phyloP scores from a whole-genome alignment of 805 yeast species.

The Kodamaea jinghongensis region DNA sequence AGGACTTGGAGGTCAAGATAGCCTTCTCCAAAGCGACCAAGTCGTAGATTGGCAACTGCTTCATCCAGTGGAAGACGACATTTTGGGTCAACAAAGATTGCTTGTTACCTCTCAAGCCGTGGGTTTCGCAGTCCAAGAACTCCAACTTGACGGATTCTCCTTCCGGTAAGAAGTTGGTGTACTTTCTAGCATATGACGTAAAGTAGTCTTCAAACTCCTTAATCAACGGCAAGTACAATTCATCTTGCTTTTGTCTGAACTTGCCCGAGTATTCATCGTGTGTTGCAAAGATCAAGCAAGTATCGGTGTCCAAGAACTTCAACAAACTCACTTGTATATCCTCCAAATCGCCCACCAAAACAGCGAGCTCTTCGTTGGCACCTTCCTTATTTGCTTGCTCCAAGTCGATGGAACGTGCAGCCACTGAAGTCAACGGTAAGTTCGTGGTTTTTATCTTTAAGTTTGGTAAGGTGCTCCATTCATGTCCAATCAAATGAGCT shows the following conservation, averaged over 20 bases:
- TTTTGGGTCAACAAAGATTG: constrained; percentile 60
- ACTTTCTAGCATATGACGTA: constrained; percentile 34
- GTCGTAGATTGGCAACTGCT: constrained; percentile 65
- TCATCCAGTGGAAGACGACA: constrained; percentile 65
- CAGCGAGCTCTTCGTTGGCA: constrained; percentile 43
- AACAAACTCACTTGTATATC: constrained; percentile 60
- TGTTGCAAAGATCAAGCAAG: constrained; percentile 85
- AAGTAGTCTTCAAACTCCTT: constrained; percentile 61
- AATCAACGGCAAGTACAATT: constrained; percentile 72
- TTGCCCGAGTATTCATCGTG: constrained; percentile 76
- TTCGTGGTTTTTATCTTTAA: constrained; percentile 69
- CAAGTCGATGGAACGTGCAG: constrained; percentile 84
- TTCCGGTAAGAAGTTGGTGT: constrained; percentile 23
- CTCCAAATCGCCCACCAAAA: constrained; percentile 61
- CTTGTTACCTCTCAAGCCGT: constrained; percentile 77
- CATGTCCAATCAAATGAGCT: constrained; percentile 77
- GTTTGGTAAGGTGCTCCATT: constrained; percentile 76
- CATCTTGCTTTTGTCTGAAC: constrained; percentile 76
- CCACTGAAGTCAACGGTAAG: constrained; percentile 83
- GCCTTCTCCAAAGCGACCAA: constrained; percentile 87
- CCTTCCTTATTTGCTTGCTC: constrained; percentile 31
- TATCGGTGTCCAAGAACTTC: constrained; percentile 91
- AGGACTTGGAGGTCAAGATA: constrained; percentile 81
- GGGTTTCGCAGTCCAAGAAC: constrained; percentile 73
- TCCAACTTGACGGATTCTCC: constrained; percentile 42